These are phyloP conservation scores for Citropsis articulata DNA, from an alignment of 345 rosid species.

Conservation along the genomic window DNA sequence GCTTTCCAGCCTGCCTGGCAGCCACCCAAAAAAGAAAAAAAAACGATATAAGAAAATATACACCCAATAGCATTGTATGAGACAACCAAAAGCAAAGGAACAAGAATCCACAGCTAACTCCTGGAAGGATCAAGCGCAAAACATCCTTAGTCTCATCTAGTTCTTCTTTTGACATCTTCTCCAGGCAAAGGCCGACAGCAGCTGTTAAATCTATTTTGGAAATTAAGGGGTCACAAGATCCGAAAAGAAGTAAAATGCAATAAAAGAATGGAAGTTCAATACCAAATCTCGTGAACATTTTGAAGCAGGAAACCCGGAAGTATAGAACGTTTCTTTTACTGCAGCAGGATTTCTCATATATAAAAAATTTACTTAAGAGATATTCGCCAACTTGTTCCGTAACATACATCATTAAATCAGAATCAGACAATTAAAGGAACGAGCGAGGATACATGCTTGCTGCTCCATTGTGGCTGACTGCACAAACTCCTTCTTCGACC, in stretches of 20 bases:
- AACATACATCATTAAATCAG: constrained; percentile 5
- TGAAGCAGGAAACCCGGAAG: not conserved
- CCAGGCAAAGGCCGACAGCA: constrained; percentile 88
- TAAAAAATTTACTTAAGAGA: not conserved
- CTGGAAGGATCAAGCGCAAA: constrained; percentile 88
- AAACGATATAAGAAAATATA: constrained; percentile 17
- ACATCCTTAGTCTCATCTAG: constrained; percentile 66
- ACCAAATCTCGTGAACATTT: not conserved
- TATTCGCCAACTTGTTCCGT: not conserved
- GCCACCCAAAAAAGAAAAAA: constrained; percentile 18
- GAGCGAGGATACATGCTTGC: constrained; percentile 92
- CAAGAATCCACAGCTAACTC: constrained; percentile 75
- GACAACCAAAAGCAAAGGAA: constrained; percentile 17
- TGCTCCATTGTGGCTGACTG: constrained; percentile 77
- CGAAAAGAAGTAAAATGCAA: constrained; percentile 12
- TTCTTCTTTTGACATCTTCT: constrained; percentile 80
- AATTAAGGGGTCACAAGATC: constrained; percentile 39
- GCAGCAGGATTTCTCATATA: constrained; percentile 2
- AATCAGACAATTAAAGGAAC: constrained; percentile 7
- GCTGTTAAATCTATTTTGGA: constrained; percentile 66
- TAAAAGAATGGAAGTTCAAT: not conserved
- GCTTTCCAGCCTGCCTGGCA: constrained; percentile 87
- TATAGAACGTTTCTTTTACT: not conserved
- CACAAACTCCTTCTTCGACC: constrained; percentile 81
- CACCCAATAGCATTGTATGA: constrained; percentile 19